Conservation (phyloP, 371 early-diverging fungal genomes). For the Amoeboaphelidium protococcarum region DNA sequence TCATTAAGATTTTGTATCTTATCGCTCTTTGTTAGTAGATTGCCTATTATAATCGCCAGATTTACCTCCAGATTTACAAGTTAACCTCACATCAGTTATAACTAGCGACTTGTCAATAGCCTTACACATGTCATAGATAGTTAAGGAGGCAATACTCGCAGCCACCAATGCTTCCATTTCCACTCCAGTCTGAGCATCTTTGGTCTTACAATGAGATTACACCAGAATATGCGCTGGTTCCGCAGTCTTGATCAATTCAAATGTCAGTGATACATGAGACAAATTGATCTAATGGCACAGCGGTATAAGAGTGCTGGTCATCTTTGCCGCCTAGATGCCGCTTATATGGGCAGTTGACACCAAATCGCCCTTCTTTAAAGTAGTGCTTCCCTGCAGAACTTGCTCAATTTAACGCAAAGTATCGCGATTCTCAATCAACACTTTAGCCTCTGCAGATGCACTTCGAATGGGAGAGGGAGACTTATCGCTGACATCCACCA, state of each 20-base stretch:
- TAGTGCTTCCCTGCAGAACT: neutral
- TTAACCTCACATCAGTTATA: slow-evolving; percentile 6
- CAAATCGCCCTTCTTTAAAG: slow-evolving; percentile 56
- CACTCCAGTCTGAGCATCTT: slow-evolving; percentile 53
- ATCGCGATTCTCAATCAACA: slow-evolving; percentile 31
- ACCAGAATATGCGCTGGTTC: slow-evolving; percentile 6
- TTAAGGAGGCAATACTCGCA: slow-evolving; percentile 39
- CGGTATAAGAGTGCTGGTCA: slow-evolving; percentile 50
- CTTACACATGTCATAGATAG: slow-evolving; percentile 54
- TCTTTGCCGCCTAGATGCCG: slow-evolving; percentile 72
- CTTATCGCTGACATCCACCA: slow-evolving; percentile 60
- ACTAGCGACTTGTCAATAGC: slow-evolving; percentile 13
- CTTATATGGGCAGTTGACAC: slow-evolving; percentile 63
- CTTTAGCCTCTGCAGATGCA: slow-evolving; percentile 38
- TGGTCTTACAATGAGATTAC: slow-evolving; percentile 3
- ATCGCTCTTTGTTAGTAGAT: too few relatives aligned
- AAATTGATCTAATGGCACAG: slow-evolving; percentile 62
- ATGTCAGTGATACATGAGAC: slow-evolving; percentile 31
- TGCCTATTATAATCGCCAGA: too few relatives aligned
- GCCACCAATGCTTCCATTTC: slow-evolving; percentile 80
- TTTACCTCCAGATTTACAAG: too few relatives aligned
- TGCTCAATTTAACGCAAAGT: slow-evolving; percentile 19
- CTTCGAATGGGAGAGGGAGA: slow-evolving; percentile 28
- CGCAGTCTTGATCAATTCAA: slow-evolving; percentile 18
- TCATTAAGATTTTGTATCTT: too few relatives aligned